Conservation (phyloP, 495 filamentous ascomycete species). For the Aspergillus cristatus region DNA sequence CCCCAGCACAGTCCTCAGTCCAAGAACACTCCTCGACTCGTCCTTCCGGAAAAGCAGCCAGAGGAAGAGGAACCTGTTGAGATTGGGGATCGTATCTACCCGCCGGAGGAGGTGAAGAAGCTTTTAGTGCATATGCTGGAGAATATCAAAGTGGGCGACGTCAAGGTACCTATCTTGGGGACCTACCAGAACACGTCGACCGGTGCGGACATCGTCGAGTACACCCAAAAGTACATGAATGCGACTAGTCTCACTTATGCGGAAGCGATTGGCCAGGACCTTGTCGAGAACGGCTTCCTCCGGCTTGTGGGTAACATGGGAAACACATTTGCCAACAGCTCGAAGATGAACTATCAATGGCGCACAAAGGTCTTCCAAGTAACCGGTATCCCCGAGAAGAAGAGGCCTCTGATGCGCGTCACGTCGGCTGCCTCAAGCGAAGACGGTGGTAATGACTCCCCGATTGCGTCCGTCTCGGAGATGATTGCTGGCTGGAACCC, state of each 20-base stretch:
- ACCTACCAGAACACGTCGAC: conserved; percentile 87
- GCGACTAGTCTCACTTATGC: conserved; percentile 77
- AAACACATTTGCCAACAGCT: conserved; percentile 92
- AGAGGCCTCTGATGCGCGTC: conserved; percentile 57
- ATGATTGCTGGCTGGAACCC: conserved; percentile 89
- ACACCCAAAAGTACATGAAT: conserved; percentile 80
- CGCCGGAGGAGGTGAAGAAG: conserved; percentile 79
- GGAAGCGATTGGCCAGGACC: conserved; percentile 87
- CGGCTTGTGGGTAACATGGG: conserved; percentile 90
- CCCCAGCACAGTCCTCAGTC: conserved; percentile 50
- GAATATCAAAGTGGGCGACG: conserved; percentile 76
- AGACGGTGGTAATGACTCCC: conserved; percentile 55
- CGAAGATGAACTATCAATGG: conserved; percentile 97
- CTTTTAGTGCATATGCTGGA: conserved; percentile 80
- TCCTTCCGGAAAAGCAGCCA: conserved; percentile 48
- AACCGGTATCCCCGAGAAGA: conserved; percentile 81
- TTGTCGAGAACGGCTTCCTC: conserved; percentile 78
- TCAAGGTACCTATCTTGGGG: conserved; percentile 90
- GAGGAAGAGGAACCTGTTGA: conserved; percentile 75
- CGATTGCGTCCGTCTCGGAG: conserved; percentile 71
- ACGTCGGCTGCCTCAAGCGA: conserved; percentile 54
- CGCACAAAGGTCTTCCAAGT: conserved; percentile 81
- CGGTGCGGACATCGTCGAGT: conserved; percentile 89
- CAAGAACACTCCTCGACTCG: conserved; percentile 48
- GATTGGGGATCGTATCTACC: conserved; percentile 79